These are phyloP conservation scores for Barnettozyma hawaiiensis DNA, from an alignment of 1,139 yeast genomes.

Conservation along the genomic window DNA sequence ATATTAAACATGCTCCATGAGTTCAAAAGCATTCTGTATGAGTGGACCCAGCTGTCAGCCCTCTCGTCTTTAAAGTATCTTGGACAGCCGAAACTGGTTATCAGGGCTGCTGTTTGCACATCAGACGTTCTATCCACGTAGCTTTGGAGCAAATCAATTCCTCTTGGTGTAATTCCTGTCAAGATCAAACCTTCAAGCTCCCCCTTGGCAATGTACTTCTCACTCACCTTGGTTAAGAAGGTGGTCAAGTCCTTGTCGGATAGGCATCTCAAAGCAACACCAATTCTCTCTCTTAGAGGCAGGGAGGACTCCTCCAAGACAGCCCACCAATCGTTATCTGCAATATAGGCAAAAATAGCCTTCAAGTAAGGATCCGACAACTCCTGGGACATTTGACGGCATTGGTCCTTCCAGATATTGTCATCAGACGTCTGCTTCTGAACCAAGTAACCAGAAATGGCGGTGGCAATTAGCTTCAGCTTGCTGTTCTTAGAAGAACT, in stretches of 20 bases:
- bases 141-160: slow-evolving; percentile 75
- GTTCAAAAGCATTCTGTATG: slow-evolving; percentile 69
- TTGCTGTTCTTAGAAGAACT: slow-evolving; percentile 40
- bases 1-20: slow-evolving; percentile 77
- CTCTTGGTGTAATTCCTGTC: slow-evolving; percentile 84
- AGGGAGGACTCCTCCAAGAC: slow-evolving; percentile 85
- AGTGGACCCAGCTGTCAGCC: slow-evolving; percentile 72
- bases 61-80: slow-evolving; percentile 68
- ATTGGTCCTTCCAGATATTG: slow-evolving; percentile 90
- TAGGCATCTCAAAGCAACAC: slow-evolving; percentile 81
- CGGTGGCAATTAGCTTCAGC: slow-evolving; percentile 79
- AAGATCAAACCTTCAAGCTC: slow-evolving; percentile 86
- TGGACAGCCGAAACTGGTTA: slow-evolving; percentile 78
- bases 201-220: slow-evolving; percentile 67
- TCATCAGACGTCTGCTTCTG: slow-evolving; percentile 57
- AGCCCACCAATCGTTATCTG: slow-evolving; percentile 96
- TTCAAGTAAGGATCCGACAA: slow-evolving; percentile 84
- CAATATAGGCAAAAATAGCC: slow-evolving; percentile 88
- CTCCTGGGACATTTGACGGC: slow-evolving; percentile 81
- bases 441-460: slow-evolving; percentile 88
- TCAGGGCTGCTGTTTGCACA: slow-evolving; percentile 85
- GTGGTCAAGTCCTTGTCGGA: slow-evolving; percentile 70
- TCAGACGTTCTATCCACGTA: slow-evolving; percentile 89
- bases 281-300: slow-evolving; percentile 82
- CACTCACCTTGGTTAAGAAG: slow-evolving; percentile 65